Evolutionary conservation across 371 early-diverging fungal species (phyloP), one percentile per base, ranked within the genome.

Genomic region (Lichtheimia ramosa): DNA sequence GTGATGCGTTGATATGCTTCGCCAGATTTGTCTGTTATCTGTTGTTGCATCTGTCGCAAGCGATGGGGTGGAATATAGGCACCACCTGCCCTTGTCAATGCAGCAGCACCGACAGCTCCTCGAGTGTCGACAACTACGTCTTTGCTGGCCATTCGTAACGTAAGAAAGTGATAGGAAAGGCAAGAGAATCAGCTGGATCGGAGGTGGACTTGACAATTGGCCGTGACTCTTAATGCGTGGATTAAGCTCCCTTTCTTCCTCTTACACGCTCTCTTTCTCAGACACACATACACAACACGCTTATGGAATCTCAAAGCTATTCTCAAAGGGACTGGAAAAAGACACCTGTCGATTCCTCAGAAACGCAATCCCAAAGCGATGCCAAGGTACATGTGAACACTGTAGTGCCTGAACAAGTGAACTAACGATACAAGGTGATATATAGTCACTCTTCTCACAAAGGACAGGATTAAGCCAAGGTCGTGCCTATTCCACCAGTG

Each of bases 61-160:
- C 89, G 83, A 43, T 92, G 92, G 16, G 97, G 97, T 27, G 97
- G 96, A 56, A 97, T 90, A 72, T 97, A 97, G 4, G 90, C 94
- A 28, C 97, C 97, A 52, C 89, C 85, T 4, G 83, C 82, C 53
- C 88, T 82, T 2, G 71, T 75, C 16, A 68, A 10, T 21, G 59
- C 55, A 39, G 70, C 48, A 5, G 58, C 59, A 27, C 74, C 72
- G 58, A 73, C 64, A 41, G 71, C 73, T 55, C 56, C 39, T 41
- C 51, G 54, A n/a, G 61, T 27, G 39, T 60, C 61, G n/a, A 54
- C 21, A 16, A 50, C 48, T 1, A 48, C 41, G 48, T 43, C 48
- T 18, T 46, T 34, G n/a, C 28, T 48, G n/a, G 57, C 57, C 39
- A 56, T 39, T 5, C 20, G 12, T 34, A 10, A 25, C 18, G n/a